Evolutionary conservation across 257 asterid species (phyloP).

Genomic region (Lycium ferocissimum): DNA sequence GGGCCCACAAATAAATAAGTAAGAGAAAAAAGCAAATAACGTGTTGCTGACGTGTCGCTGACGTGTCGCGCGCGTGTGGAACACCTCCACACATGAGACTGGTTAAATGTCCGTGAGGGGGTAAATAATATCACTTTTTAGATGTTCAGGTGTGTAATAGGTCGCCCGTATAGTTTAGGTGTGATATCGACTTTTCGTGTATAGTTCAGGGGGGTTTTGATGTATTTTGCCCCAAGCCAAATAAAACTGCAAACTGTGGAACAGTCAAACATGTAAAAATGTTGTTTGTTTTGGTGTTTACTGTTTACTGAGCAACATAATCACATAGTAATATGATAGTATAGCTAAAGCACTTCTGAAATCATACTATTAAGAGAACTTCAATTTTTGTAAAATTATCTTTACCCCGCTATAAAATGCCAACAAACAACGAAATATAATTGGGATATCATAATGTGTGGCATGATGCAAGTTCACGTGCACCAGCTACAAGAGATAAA

Average conservation of each 20-base stretch:
- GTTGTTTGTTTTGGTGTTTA: neutral
- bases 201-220: no score
- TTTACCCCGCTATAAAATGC: neutral
- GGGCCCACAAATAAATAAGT: no score
- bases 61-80: no score
- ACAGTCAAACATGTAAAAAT: slow-evolving; percentile 5
- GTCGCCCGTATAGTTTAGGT: no score
- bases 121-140: no score
- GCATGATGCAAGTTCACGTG: slow-evolving; percentile 40
- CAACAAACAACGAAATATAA: slow-evolving; percentile 1
- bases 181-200: no score
- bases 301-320: neutral
- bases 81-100: no score
- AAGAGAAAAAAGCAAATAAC: no score
- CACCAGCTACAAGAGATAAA: slow-evolving; percentile 19
- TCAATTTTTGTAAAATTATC: neutral
- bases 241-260: neutral
- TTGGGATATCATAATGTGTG: slow-evolving; percentile 38
- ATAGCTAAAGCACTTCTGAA: neutral
- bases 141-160: no score
- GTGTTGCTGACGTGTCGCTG: no score
- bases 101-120: no score
- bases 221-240: no score
- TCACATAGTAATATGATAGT: neutral
- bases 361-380: neutral